Conservation (phyloP, 306 rosid genomes). For the Vigna hirtella region DNA sequence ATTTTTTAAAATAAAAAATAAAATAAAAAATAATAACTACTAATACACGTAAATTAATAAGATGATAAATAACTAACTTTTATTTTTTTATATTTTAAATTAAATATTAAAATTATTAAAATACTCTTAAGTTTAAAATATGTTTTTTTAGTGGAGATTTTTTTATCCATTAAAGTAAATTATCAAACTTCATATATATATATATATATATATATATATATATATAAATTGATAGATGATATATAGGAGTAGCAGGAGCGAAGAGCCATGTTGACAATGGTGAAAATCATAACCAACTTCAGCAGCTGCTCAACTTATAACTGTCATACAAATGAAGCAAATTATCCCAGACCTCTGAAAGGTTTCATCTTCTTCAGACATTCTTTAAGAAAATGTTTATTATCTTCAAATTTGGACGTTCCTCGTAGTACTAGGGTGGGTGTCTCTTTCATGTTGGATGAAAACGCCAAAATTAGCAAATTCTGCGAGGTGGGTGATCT, state of each 20-base stretch:
- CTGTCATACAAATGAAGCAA: not conserved
- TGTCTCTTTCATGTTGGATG: slow-evolving; percentile 40
- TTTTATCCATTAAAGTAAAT: too few relatives aligned
- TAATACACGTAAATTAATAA: too few relatives aligned
- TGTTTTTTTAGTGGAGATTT: too few relatives aligned
- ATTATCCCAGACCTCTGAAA: slow-evolving; percentile 14
- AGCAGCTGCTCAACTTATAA: slow-evolving; percentile 35
- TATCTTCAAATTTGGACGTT: slow-evolving; percentile 32
- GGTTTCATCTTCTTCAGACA: slow-evolving; percentile 41
- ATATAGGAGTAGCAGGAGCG: not conserved
- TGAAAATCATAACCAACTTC: slow-evolving; percentile 44
- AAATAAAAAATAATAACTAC: too few relatives aligned
- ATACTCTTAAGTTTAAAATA: too few relatives aligned
- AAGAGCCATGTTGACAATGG: slow-evolving; percentile 41
- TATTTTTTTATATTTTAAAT: too few relatives aligned
- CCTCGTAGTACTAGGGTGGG: slow-evolving; percentile 33
- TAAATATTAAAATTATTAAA: too few relatives aligned
- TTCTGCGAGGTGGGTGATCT: slow-evolving; percentile 65
- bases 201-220: too few relatives aligned
- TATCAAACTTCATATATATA: too few relatives aligned
- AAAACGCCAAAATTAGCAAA: slow-evolving; percentile 41
- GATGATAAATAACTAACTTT: too few relatives aligned
- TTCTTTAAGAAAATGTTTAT: slow-evolving; percentile 31
- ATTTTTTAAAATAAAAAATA: too few relatives aligned
- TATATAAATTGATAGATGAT: too few relatives aligned